phyloP scores from a whole-genome alignment of 495 filamentous ascomycete genomes.

The Penicillium herquei region DNA sequence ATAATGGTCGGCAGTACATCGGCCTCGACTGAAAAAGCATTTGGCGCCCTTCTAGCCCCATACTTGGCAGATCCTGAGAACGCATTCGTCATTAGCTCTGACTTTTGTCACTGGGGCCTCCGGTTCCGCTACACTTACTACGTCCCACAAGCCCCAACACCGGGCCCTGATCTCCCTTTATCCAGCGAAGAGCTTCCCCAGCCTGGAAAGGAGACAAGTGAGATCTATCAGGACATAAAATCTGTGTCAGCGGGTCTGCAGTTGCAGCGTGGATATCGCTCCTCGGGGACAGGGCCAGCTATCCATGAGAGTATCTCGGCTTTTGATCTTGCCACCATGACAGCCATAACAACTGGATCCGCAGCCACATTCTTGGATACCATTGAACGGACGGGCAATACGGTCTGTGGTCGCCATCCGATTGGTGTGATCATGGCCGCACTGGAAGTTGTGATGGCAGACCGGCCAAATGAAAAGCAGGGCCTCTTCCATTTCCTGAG shows the following conservation, averaged over 20 bases:
- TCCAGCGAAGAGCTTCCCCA: conserved; percentile 41
- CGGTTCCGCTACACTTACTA: conserved; percentile 89
- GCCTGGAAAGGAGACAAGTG: conserved; percentile 28
- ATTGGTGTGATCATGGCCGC: conserved; percentile 94
- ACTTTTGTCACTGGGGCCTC: conserved; percentile 95
- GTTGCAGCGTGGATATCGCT: conserved; percentile 39
- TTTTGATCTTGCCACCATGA: conserved; percentile 80
- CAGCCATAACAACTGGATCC: conserved; percentile 71
- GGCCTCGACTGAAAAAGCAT: conserved; percentile 61
- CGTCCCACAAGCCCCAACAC: conserved; percentile 48
- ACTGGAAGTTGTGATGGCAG: conserved; percentile 56
- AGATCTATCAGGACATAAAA: conserved; percentile 27
- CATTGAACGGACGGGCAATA: conserved; percentile 76
- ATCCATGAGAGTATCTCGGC: conserved; percentile 84
- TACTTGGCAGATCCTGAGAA: conserved; percentile 76
- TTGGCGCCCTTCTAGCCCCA: conserved; percentile 70
- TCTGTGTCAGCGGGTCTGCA: conserved; percentile 35
- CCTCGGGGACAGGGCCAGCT: conserved; percentile 44
- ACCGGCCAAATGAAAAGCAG: conserved; percentile 36
- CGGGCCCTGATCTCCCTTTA: conserved; percentile 40
- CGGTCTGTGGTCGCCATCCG: conserved; percentile 92
- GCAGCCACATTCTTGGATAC: conserved; percentile 67
- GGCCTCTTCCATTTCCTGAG: conserved; percentile 79
- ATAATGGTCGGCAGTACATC: conserved; percentile 83
- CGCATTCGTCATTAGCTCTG: conserved; percentile 84